Conservation (phyloP, 352 stramenopile species). For the Globisporangium perplexum region DNA sequence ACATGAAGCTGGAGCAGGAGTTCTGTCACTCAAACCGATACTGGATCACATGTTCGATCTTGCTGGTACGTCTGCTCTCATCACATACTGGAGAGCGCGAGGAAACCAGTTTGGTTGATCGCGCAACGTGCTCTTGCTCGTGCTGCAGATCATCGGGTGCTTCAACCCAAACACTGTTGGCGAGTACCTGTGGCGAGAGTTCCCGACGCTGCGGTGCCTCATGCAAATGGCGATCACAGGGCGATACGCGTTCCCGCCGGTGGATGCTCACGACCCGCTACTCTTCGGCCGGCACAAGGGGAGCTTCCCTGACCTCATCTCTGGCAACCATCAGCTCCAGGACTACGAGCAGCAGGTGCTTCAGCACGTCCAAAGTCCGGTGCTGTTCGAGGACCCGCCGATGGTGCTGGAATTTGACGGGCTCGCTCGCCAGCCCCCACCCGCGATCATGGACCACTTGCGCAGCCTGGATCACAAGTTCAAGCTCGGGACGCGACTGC, state of each 20-base stretch:
- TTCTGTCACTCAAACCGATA: constrained; percentile 78
- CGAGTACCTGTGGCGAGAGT: constrained; percentile 63
- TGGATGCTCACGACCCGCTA: constrained; percentile 41
- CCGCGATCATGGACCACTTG: constrained; percentile 71
- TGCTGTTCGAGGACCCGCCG: constrained; percentile 46
- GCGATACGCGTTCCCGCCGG: constrained; percentile 61
- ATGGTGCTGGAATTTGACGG: constrained; percentile 73
- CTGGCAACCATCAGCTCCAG: constrained; percentile 51
- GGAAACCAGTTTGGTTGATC: neutral
- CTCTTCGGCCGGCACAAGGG: constrained; percentile 57
- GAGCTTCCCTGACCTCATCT: constrained; percentile 44
- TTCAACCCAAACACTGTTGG: constrained; percentile 81
- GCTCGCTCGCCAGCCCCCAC: constrained; percentile 60
- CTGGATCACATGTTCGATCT: constrained; percentile 80
- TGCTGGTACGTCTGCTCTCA: constrained; percentile 42
- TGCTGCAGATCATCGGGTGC: constrained; percentile 33
- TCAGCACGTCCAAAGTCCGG: constrained; percentile 34
- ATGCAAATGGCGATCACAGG: constrained; percentile 88
- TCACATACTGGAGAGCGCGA: neutral
- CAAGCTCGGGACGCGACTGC: constrained; percentile 70
- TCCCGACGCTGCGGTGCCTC: constrained; percentile 67
- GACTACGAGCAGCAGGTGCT: constrained; percentile 78
- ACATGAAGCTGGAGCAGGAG: constrained; percentile 61
- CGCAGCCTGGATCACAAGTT: constrained; percentile 65
- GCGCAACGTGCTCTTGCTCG: neutral